These are phyloP conservation scores for Podospora pseudoanserina DNA, from an alignment of 495 filamentous ascomycete species.

Conservation along the genomic window DNA sequence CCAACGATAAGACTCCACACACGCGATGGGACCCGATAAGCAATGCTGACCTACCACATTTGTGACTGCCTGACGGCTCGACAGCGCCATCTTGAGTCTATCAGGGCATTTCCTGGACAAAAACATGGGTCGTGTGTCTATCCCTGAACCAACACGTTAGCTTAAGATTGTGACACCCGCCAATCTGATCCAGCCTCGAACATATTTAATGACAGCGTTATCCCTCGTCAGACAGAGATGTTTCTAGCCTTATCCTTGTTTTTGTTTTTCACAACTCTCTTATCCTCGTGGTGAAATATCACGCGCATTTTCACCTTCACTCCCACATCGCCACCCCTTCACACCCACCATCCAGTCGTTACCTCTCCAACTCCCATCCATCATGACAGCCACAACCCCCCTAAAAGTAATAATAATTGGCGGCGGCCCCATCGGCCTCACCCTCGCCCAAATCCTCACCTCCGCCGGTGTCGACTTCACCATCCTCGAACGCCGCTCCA, in stretches of 20 bases:
- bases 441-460: conserved; percentile 45
- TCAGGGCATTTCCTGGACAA: too few relatives aligned
- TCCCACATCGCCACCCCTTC: not conserved
- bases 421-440: conserved; percentile 49
- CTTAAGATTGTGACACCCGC: too few relatives aligned
- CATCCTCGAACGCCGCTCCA: conserved; percentile 42
- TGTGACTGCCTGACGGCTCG: too few relatives aligned
- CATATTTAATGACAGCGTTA: too few relatives aligned
- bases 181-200: too few relatives aligned
- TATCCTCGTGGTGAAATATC: not conserved
- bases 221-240: too few relatives aligned
- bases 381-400: not conserved
- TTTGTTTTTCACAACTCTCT: not conserved
- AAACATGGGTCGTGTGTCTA: too few relatives aligned
- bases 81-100: too few relatives aligned
- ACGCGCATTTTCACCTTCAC: not conserved
- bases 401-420: conserved; percentile 54
- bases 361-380: not conserved
- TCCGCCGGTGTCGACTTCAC: conserved; percentile 46
- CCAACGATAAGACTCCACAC: too few relatives aligned
- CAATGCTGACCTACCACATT: too few relatives aligned
- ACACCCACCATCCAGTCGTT: not conserved
- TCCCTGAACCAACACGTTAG: too few relatives aligned
- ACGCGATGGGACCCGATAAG: too few relatives aligned
- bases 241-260: not conserved